Evolutionary conservation across 2,329 filamentous ascomycete genomes (phyloP).

Genomic region (Pseudogymnoascus sp.): DNA sequence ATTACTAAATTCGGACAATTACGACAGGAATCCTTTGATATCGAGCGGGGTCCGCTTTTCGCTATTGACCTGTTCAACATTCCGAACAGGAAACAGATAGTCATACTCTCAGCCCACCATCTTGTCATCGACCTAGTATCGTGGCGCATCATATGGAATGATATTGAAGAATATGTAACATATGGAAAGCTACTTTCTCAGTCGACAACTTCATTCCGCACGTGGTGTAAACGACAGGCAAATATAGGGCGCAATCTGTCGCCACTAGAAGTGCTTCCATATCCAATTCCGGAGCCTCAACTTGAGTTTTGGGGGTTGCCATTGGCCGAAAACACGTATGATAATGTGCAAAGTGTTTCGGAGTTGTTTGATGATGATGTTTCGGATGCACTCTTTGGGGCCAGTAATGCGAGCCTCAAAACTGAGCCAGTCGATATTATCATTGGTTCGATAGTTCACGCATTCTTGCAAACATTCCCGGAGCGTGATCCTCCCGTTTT

Average conservation of each 20-base stretch:
- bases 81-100: slow-evolving; percentile 10
- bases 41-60: slow-evolving; percentile 16
- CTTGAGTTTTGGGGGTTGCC: background rate
- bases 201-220: slow-evolving; percentile 28
- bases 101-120: slow-evolving; percentile 22
- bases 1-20: slow-evolving; percentile 24
- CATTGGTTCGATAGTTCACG: slow-evolving; percentile 29
- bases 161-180: slow-evolving; percentile 31
- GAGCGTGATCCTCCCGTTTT: slow-evolving; percentile 31
- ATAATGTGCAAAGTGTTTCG: background rate
- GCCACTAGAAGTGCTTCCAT: background rate
- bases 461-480: slow-evolving; percentile 31
- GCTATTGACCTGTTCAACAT: slow-evolving; percentile 20
- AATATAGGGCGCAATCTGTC: slow-evolving; percentile 1
- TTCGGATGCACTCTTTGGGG: slow-evolving; percentile 30
- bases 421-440: slow-evolving; percentile 36
- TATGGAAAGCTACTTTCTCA: slow-evolving; percentile 1
- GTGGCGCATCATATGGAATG: slow-evolving; percentile 33
- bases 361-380: background rate
- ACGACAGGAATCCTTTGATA: slow-evolving; percentile 27
- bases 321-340: background rate
- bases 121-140: slow-evolving; percentile 31
- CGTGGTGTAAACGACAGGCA: slow-evolving; percentile 30
- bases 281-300: background rate
- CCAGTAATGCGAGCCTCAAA: background rate